Evolutionary conservation across 169 alveolate species (phyloP), one percentile per base, ranked within the genome.

Genomic region (Eimeria necatrix): DNA sequence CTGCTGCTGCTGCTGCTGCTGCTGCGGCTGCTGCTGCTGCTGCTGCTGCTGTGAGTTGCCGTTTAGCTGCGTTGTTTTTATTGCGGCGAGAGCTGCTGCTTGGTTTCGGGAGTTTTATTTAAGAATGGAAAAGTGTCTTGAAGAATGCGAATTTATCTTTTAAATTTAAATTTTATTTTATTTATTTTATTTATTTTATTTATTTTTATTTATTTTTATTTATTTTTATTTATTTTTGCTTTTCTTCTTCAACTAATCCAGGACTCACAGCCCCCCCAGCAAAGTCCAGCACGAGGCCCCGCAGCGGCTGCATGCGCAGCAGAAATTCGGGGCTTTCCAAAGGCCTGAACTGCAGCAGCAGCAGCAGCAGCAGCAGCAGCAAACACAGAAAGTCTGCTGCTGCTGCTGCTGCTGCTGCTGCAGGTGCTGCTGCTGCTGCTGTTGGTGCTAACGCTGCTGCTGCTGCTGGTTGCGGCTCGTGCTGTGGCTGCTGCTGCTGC

Each of bases 271-370:
- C 41, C 9, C 18, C 10, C 24, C 32, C 4, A 46, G 87, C 26
- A 76, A 46, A 76, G 18, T 76, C 87, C 4, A 76, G 56, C 48
- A 76, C 87, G 4, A 56, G 59, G 41, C 18, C 87, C 56, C 49
- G 26, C 61, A 76, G 26, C 20, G 87, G 87, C 61, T 76, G 87
- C 87, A 76, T 76, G 87, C 87, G 87, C 41, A 76, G 26, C n/a
- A 4, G 61, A 48, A 76, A 76, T 22, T 48, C 61, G 32, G 87
- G 32, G 24, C 4, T 48, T 12, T 76, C 87, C 18, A 76, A 49
- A 7, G 87, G 87, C 64, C 87, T 7, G 24, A 10, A 76, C 87
- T 76, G 56, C 52, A 76, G 26, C 6, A 32, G 10, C 18, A 76
- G 32, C 18, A 20, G 26, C 16, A 6, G 22, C 16, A 4, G n/a